A percentile compares a stretch with the other conserved stretches of the same genome.
Conservation (phyloP, 208 protist species). For the Wallacemonas rigidus region DNA sequence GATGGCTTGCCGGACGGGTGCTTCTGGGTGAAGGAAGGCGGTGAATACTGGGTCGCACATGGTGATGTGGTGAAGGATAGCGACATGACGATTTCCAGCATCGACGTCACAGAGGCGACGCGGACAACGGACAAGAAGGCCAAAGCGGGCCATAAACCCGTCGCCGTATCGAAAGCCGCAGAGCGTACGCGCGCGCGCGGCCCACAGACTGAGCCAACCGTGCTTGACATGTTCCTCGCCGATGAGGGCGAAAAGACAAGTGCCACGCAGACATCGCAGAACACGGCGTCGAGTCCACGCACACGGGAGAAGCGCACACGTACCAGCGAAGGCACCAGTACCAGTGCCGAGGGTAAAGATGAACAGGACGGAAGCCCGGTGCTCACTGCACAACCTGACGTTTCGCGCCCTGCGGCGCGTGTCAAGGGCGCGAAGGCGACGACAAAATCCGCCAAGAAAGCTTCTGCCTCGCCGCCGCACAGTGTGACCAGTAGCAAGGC, state of each 20-base stretch:
- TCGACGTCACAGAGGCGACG: too few species aligned
- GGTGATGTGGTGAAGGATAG: background rate
- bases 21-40: conserved; percentile 37
- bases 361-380: too few species aligned
- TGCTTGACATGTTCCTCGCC: background rate
- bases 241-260: background rate
- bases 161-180: background rate
- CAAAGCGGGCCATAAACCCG: too few species aligned
- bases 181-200: background rate
- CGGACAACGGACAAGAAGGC: too few species aligned
- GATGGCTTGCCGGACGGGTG: conserved; percentile 37
- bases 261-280: background rate
- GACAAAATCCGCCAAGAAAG: too few species aligned
- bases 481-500: background rate
- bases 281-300: too few species aligned
- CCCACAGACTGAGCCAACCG: background rate
- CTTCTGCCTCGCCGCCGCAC: too few species aligned
- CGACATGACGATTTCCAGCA: background rate
- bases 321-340: background rate
- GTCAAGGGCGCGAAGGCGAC: too few species aligned
- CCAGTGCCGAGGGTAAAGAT: too few species aligned
- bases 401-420: too few species aligned
- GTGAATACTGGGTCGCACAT: conserved; percentile 45
- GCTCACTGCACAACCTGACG: too few species aligned
- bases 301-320: background rate